A percentile compares a stretch with the other conserved stretches of the same genome.
Conservation (phyloP, 2,329 filamentous ascomycete species). For the Aspergillus glaucus region DNA sequence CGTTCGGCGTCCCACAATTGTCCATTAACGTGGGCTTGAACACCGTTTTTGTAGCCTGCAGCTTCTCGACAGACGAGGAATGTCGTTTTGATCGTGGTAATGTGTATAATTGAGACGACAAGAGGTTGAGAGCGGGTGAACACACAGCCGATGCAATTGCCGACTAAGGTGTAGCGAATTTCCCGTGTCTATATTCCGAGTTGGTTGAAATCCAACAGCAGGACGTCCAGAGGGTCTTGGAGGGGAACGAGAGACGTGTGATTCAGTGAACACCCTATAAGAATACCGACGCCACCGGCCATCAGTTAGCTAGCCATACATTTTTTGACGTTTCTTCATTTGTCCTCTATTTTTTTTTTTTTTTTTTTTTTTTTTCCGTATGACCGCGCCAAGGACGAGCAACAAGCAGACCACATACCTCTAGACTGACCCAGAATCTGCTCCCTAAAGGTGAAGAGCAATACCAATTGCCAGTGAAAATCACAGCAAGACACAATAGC, state of each 20-base stretch:
- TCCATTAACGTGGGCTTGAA: constrained; percentile 30
- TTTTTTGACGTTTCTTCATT: background rate
- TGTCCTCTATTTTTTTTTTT: background rate
- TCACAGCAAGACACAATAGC: no score
- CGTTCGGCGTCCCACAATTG: constrained; percentile 45
- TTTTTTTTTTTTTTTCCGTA: background rate
- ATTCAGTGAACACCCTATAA: background rate
- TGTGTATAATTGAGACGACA: no score
- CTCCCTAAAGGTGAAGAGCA: background rate
- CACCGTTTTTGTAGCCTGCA: constrained; percentile 9
- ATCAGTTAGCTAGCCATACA: background rate
- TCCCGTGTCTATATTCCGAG: background rate
- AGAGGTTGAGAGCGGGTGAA: background rate
- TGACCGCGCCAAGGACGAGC: background rate
- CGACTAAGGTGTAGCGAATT: background rate
- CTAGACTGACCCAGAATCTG: background rate
- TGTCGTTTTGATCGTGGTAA: background rate
- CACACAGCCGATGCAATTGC: background rate
- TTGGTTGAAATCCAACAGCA: background rate
- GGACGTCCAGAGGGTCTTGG: background rate
- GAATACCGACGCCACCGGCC: background rate
- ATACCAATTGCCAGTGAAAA: background rate
- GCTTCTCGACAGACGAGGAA: background rate
- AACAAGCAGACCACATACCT: background rate
- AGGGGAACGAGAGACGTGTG: background rate